Evolutionary conservation across 768 basidiomycete species (phyloP).

Genomic region (Amyloporia xantha): DNA sequence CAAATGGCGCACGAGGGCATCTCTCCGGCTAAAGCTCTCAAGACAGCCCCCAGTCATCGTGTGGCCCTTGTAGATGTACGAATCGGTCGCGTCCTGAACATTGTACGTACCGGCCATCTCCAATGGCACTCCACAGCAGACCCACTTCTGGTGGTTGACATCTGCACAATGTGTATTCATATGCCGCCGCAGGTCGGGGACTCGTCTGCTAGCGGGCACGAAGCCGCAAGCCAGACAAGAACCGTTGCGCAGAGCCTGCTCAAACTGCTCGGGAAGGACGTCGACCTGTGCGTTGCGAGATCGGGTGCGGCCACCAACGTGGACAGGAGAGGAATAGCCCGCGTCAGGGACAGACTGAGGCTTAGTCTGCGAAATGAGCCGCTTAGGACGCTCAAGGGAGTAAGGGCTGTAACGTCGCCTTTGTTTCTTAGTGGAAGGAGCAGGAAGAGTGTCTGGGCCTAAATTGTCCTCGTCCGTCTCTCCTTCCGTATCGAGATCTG

Average conservation of each 20-base stretch:
- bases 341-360: no score
- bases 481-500: no score
- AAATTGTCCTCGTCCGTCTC: no score
- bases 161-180: slow-evolving; percentile 7
- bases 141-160: slow-evolving; percentile 4
- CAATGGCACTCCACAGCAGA: slow-evolving; percentile 13
- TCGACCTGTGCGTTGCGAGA: no score
- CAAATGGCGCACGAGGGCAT: slow-evolving; percentile 11
- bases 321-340: not conserved
- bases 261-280: no score
- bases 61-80: slow-evolving; percentile 1
- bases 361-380: no score
- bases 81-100: not conserved
- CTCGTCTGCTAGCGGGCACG: slow-evolving; percentile 7
- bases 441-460: no score
- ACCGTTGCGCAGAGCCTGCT: no score
- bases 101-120: slow-evolving; percentile 1
- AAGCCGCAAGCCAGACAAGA: not conserved
- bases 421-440: no score
- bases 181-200: slow-evolving; percentile 11
- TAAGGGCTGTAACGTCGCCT: no score
- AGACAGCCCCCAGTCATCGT: slow-evolving; percentile 12
- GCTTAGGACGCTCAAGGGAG: no score
- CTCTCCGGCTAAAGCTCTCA: slow-evolving; percentile 10
- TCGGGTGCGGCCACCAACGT: no score